Evolutionary conservation across 352 stramenopile genomes (phyloP), one percentile per base, ranked within the genome.

Genomic region (Thalassiosira ordinaria): DNA sequence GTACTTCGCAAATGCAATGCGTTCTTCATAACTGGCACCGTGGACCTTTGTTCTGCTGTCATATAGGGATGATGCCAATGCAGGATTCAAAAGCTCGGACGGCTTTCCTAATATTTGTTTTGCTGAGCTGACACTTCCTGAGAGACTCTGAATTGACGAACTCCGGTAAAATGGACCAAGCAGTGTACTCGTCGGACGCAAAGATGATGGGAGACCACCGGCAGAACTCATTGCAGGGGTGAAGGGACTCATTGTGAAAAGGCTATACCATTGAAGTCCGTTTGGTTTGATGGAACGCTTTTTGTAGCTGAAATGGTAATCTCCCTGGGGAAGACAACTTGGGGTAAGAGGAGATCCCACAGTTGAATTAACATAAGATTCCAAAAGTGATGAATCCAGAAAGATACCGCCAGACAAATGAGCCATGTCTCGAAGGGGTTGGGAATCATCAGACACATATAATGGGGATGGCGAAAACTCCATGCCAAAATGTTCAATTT

Each of bases 161-260:
- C 68, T 75, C 31, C 44, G 39, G 41, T 41, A 60, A 24, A 75
- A 65, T 63, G 20, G 66, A 18, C 33, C 61, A 41, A 55, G 13
- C 13, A 67, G 8, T 55, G 60, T 46, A 35, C 13, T 65, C 46
- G 55, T 60, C 37, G 56, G 37, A 63, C 51, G 26, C 33, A 69
- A 68, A 24, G 46, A 71, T 27, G 61, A 63, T 37, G 33, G 68
- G 37, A 61, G 27, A 31, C 66, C 67, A 8, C 55, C n/a, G n/a
- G n/a, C n/a, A n/a, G n/a, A n/a, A n/a, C n/a, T n/a, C n/a, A n/a
- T n/a, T n/a, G n/a, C 49, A 22, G 77, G 77, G 65, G 76, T 86
- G 27, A 86, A 77, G 11, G 87, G 87, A 35, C 87, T 92, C 26
- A 92, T 33, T 24, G 75, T 85, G 52, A 92, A 94, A 5, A 93